These are phyloP conservation scores for Sporisorium reilianum DNA, from an alignment of 1,284 basidiomycete species.

Conservation along the genomic window DNA sequence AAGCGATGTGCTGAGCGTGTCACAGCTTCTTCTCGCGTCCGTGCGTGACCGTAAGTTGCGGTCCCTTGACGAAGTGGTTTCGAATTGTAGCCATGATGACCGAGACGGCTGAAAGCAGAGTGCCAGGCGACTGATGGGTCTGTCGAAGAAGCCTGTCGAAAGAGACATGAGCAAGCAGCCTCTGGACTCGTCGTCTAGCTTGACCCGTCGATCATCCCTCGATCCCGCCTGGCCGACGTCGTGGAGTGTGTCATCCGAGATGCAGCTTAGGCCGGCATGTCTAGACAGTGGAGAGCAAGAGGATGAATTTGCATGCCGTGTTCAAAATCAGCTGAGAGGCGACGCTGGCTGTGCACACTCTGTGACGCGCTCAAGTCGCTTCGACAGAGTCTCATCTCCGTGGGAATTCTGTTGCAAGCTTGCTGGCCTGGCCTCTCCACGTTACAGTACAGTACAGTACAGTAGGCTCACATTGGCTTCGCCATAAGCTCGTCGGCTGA, in stretches of 20 bases:
- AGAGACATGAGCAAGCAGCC: no score
- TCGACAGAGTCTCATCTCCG: no score
- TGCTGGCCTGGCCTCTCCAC: no score
- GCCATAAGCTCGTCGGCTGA: background rate
- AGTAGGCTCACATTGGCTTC: background rate
- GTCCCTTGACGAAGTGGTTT: no score
- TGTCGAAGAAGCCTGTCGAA: no score
- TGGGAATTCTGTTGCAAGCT: background rate
- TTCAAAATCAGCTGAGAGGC: conserved; percentile 9
- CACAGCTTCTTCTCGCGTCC: background rate
- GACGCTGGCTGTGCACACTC: background rate
- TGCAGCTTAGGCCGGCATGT: background rate
- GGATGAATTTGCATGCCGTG: background rate
- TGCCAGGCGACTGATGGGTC: no score
- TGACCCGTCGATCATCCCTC: no score
- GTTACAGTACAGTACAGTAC: no score
- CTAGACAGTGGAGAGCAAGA: background rate
- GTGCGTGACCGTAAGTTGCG: background rate
- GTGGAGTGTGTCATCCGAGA: background rate
- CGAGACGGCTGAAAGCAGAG: no score
- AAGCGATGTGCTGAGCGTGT: background rate
- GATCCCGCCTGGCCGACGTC: no score
- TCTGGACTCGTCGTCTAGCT: no score
- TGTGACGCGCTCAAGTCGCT: conserved; percentile 2
- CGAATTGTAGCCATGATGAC: no score